phyloP scores from a whole-genome alignment of 2,329 filamentous ascomycete species.

The Ascochyta viciae-villosae region DNA sequence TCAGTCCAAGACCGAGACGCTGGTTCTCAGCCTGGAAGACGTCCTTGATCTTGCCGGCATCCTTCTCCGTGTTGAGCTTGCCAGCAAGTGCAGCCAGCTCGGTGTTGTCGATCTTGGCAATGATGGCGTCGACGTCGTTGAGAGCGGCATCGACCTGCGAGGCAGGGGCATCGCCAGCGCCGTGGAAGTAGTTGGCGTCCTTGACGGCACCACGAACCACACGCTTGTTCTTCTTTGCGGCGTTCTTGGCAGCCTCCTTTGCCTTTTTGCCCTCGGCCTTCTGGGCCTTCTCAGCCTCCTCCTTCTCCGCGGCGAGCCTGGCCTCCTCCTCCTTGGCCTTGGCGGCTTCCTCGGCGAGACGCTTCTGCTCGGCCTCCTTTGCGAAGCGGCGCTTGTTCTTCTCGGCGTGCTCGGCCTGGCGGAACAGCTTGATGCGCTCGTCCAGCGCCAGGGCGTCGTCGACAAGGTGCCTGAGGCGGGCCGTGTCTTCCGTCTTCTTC shows the following conservation, averaged over 20 bases:
- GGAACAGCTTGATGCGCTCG: constrained; percentile 97
- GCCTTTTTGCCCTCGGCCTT: constrained; percentile 90
- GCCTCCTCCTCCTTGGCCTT: constrained; percentile 85
- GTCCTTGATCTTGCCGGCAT: constrained; percentile 82
- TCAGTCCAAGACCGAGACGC: constrained; percentile 78
- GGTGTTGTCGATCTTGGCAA: constrained; percentile 87
- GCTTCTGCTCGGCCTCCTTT: constrained; percentile 89
- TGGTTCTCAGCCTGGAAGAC: constrained; percentile 81
- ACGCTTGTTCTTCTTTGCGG: constrained; percentile 99
- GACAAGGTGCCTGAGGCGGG: constrained; percentile 86
- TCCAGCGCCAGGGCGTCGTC: constrained; percentile 85
- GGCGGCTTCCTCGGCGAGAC: constrained; percentile 82
- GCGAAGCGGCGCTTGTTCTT: constrained; percentile 97
- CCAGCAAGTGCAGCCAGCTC: constrained; percentile 84
- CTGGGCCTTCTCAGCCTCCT: constrained; percentile 83
- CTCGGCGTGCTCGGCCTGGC: constrained; percentile 85
- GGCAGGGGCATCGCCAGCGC: constrained; percentile 71
- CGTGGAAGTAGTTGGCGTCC: constrained; percentile 94
- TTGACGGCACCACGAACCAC: constrained; percentile 92
- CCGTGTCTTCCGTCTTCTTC: constrained; percentile 98
- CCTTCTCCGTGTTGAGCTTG: constrained; percentile 80
- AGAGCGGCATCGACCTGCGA: constrained; percentile 83
- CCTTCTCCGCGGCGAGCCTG: constrained; percentile 79
- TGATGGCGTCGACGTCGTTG: constrained; percentile 83
- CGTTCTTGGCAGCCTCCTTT: constrained; percentile 98